A percentile compares a stretch with the other conserved stretches of the same genome.
Conservation (phyloP, 2,329 filamentous ascomycete genomes). For the Cordyceps militaris region DNA sequence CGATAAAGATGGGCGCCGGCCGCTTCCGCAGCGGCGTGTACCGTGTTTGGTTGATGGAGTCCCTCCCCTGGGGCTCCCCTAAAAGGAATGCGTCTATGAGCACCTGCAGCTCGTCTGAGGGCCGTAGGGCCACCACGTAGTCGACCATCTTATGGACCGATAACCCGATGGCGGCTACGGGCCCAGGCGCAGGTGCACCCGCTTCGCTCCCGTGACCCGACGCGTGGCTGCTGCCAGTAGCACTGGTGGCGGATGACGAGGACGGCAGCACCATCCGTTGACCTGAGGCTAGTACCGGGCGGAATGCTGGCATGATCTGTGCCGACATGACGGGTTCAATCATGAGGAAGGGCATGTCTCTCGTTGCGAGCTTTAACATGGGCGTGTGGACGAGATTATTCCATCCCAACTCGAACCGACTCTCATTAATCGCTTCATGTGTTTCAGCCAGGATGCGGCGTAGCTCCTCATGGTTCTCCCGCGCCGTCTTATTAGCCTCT, state of each 20-base stretch:
- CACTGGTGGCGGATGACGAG: background rate
- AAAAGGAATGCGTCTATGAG: background rate
- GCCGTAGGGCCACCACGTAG: background rate
- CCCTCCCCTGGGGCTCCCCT: background rate
- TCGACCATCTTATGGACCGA: constrained; percentile 3
- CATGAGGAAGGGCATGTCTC: background rate
- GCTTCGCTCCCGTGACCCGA: background rate
- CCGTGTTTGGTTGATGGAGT: background rate
- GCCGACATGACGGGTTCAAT: background rate
- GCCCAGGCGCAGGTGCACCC: background rate
- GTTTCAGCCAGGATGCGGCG: background rate
- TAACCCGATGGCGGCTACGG: background rate
- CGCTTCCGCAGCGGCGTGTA: background rate
- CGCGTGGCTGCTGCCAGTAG: background rate
- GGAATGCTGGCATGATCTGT: background rate
- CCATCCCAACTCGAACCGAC: background rate
- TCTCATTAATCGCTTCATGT: background rate
- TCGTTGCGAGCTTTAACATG: background rate
- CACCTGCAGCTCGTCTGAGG: background rate
- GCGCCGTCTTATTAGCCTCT: background rate
- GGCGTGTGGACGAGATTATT: background rate
- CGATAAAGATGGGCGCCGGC: background rate
- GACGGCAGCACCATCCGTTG: background rate
- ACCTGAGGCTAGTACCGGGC: background rate
- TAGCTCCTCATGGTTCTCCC: background rate